A percentile compares a stretch with the other conserved stretches of the same genome.
phyloP scores from a whole-genome alignment of 345 rosid species.

The Ailanthus altissimus region DNA sequence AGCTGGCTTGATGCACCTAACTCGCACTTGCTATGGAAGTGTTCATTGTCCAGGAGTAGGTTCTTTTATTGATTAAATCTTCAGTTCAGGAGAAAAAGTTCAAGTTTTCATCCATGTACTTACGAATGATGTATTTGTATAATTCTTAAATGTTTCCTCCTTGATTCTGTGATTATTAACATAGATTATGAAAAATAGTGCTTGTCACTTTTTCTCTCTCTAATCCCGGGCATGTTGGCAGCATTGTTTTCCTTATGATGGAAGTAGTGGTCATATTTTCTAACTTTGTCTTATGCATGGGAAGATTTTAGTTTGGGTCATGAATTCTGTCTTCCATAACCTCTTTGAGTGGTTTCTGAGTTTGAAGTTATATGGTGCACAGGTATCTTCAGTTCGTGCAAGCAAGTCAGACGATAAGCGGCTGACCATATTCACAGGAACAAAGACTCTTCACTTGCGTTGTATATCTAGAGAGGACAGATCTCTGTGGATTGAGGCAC shows the following conservation, averaged over 20 bases:
- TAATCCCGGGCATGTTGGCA: background rate
- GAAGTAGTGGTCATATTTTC: constrained; percentile 4
- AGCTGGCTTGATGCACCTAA: background rate
- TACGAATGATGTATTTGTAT: background rate
- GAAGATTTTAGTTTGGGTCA: background rate
- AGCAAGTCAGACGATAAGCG: constrained; percentile 98
- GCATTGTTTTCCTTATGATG: background rate
- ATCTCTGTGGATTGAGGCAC: constrained; percentile 82
- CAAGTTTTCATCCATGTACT: background rate
- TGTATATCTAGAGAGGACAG: constrained; percentile 77
- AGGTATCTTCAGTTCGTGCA: constrained; percentile 95
- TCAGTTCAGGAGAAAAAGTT: background rate
- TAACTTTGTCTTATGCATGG: constrained; percentile 1
- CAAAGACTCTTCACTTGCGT: constrained; percentile 94
- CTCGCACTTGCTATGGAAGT: background rate
- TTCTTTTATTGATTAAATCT: background rate
- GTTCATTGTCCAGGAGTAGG: background rate
- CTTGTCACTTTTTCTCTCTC: no score
- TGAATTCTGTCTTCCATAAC: background rate
- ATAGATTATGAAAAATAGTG: background rate
- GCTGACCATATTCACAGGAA: constrained; percentile 90
- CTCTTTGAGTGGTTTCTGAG: constrained; percentile 17
- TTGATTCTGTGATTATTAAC: background rate
- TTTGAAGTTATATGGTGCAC: constrained; percentile 29
- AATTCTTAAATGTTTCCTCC: background rate